Evolutionary conservation across 768 basidiomycete genomes (phyloP).

Genomic region (Suillus luteus): DNA sequence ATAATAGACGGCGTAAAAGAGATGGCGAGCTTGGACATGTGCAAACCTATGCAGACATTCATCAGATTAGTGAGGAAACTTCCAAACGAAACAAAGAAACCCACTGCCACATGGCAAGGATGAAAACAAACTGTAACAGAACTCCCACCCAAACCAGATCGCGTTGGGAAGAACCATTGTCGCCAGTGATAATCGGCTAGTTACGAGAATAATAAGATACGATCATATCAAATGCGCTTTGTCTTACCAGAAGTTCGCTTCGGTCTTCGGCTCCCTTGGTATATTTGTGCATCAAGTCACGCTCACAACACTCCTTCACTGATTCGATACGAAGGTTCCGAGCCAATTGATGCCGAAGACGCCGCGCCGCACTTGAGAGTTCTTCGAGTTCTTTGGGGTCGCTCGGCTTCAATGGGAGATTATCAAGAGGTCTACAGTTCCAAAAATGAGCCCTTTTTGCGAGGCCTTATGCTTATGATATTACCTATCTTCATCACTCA

Average conservation of each 20-base stretch:
- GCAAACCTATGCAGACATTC: conserved; percentile 39
- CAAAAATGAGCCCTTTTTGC: not conserved
- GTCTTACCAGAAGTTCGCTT: conserved; percentile 42
- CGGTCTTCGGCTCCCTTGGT: conserved; percentile 38
- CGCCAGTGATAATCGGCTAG: conserved; percentile 27
- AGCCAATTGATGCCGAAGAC: conserved; percentile 47
- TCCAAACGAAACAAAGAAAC: conserved; percentile 18
- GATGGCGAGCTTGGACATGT: conserved; percentile 49
- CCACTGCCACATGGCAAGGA: conserved; percentile 63
- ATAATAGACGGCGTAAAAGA: conserved; percentile 75
- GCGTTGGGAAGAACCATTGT: conserved; percentile 24
- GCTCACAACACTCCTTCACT: conserved; percentile 35
- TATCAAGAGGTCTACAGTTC: conserved; percentile 39
- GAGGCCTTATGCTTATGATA: conserved; percentile 14
- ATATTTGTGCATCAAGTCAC: conserved; percentile 39
- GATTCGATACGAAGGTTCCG: conserved; percentile 44
- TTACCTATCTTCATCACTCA: conserved; percentile 63
- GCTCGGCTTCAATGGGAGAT: conserved; percentile 39
- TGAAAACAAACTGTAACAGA: conserved; percentile 48
- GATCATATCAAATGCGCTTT: not conserved
- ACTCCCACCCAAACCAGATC: conserved; percentile 39
- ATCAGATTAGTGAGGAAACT: conserved; percentile 13
- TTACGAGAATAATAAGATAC: conserved; percentile 16
- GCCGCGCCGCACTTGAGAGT: conserved; percentile 52
- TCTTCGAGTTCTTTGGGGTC: conserved; percentile 54